Percentiles rank a stretch among this genome's conserved stretches.
Evolutionary conservation across 768 basidiomycete species (phyloP).

Genomic region (Fistulinella prunicolor): DNA sequence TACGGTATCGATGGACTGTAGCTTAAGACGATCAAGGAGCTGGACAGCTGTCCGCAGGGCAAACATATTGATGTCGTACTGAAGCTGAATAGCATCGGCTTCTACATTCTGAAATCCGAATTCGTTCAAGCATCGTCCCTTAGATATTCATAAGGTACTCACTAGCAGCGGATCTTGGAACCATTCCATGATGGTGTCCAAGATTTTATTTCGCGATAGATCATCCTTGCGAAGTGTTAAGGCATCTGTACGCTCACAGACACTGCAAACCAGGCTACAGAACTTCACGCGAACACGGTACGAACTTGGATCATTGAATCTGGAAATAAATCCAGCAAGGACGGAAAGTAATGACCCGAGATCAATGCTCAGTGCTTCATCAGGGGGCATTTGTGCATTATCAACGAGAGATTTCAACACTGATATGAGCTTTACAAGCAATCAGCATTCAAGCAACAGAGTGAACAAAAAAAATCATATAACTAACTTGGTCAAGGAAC

Average conservation of each 20-base stretch:
- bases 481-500: slow-evolving; percentile 71
- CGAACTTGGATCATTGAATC: slow-evolving; percentile 51
- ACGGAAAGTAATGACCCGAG: slow-evolving; percentile 57
- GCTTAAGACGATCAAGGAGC: slow-evolving; percentile 69
- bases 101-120: slow-evolving; percentile 33
- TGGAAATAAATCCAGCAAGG: slow-evolving; percentile 63
- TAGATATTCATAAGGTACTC: slow-evolving; percentile 21
- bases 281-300: slow-evolving; percentile 73
- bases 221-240: slow-evolving; percentile 67
- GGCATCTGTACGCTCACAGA: slow-evolving; percentile 59
- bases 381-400: slow-evolving; percentile 54
- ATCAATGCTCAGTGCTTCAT: slow-evolving; percentile 62
- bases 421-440: slow-evolving; percentile 54
- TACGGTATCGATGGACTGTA: slow-evolving; percentile 53
- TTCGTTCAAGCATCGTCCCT: not conserved
- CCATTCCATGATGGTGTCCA: slow-evolving; percentile 83
- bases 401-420: slow-evolving; percentile 80
- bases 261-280: slow-evolving; percentile 66
- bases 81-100: slow-evolving; percentile 36
- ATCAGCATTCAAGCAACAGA: slow-evolving; percentile 11
- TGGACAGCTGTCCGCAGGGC: slow-evolving; percentile 73
- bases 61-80: slow-evolving; percentile 68
- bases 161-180: slow-evolving; percentile 55
- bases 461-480: not conserved
- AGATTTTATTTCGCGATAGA: slow-evolving; percentile 60